Percentiles rank a stretch among this genome's conserved stretches.
phyloP scores from a whole-genome alignment of 73 alveolate genomes.

The Stentor coeruleus region DNA sequence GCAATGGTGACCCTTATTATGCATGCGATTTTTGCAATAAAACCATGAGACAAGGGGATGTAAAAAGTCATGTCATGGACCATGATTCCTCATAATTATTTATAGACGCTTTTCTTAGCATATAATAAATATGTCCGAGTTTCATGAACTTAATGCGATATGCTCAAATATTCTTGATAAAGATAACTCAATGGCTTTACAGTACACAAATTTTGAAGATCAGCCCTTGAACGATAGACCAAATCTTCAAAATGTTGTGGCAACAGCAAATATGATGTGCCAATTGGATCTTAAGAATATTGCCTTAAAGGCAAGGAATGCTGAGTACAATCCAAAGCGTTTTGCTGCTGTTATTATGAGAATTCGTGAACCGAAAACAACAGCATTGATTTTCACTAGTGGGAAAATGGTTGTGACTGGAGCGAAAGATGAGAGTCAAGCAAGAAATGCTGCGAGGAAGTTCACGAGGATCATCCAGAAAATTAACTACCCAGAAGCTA shows the following conservation, averaged over 20 bases:
- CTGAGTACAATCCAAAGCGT: slow-evolving; percentile 97
- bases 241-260: slow-evolving; percentile 73
- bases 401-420: slow-evolving; percentile 99
- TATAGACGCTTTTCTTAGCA: too few relatives aligned
- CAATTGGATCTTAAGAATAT: slow-evolving; percentile 80
- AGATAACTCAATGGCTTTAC: too few relatives aligned
- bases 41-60: neutral
- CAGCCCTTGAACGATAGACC: slow-evolving; percentile 35
- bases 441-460: slow-evolving; percentile 87
- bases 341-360: slow-evolving; percentile 99
- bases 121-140: too few relatives aligned
- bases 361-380: slow-evolving; percentile 93
- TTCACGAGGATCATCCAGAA: slow-evolving; percentile 86
- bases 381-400: slow-evolving; percentile 92
- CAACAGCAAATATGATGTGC: slow-evolving; percentile 84
- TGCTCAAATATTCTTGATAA: too few relatives aligned
- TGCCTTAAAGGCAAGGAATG: slow-evolving; percentile 85
- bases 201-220: neutral
- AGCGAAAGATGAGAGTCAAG: slow-evolving; percentile 91
- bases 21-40: neutral
- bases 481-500: slow-evolving; percentile 76
- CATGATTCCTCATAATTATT: neutral
- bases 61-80: neutral
- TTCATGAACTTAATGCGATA: too few relatives aligned
- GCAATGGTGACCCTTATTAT: neutral